phyloP scores from a whole-genome alignment of 2,329 filamentous ascomycete genomes.

The Colletotrichum salicis region DNA sequence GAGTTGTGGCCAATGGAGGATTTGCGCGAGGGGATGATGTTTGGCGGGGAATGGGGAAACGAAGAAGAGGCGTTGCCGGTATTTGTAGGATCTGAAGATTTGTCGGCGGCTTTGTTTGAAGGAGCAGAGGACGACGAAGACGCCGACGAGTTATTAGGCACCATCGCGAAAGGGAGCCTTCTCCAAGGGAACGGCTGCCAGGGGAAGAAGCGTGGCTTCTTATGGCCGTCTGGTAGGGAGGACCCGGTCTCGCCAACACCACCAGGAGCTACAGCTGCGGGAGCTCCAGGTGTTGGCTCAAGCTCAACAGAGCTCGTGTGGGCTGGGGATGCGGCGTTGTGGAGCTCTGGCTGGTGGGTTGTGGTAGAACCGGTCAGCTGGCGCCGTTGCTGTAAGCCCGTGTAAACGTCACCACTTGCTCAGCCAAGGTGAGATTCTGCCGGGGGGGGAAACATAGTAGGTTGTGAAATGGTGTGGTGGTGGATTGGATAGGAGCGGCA shows the following conservation, averaged over 20 bases:
- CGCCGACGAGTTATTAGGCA: slow-evolving; percentile 2
- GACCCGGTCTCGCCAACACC: slow-evolving; percentile 11
- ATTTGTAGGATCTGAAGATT: slow-evolving; percentile 27
- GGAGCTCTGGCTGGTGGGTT: slow-evolving; percentile 24
- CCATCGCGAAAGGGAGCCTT: slow-evolving; percentile 28
- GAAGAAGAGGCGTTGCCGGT: slow-evolving; percentile 4
- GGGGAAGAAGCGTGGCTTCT: slow-evolving; percentile 26
- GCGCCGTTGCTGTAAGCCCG: slow-evolving; percentile 14
- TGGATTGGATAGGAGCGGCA: slow-evolving; percentile 3
- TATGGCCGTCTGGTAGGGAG: slow-evolving; percentile 18
- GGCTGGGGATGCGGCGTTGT: slow-evolving; percentile 5
- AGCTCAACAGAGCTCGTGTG: slow-evolving; percentile 23
- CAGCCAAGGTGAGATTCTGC: slow-evolving; percentile 21
- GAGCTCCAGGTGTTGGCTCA: slow-evolving; percentile 12
- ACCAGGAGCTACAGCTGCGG: not conserved
- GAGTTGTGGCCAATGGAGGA: slow-evolving; percentile 64
- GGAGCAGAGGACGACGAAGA: slow-evolving; percentile 16
- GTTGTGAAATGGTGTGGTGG: not conserved
- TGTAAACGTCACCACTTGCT: slow-evolving; percentile 34
- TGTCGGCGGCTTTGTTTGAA: slow-evolving; percentile 23
- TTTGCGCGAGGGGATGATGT: slow-evolving; percentile 77
- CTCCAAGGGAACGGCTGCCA: slow-evolving; percentile 10
- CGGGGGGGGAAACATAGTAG: not conserved
- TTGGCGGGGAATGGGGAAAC: slow-evolving; percentile 57
- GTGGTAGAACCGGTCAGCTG: slow-evolving; percentile 19